Evolutionary conservation across 139 green algal species (phyloP), one percentile per base, ranked within the genome.

Genomic region (Zygnema circumcarinatum): DNA sequence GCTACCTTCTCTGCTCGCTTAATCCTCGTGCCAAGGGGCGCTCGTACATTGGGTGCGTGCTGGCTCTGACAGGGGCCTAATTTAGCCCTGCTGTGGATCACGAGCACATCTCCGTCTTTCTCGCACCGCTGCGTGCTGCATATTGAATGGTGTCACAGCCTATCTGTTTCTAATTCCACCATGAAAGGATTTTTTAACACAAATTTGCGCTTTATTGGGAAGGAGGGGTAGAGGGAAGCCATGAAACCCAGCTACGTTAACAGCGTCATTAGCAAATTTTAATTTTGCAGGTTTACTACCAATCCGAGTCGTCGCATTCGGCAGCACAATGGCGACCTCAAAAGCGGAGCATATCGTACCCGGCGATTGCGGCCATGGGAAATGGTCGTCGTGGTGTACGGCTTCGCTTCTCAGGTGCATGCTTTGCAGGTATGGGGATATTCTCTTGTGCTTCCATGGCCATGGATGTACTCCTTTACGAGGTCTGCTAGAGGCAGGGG

Each of bases 301-400:
- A 98, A 98, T 83, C 96, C 96, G 0, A 75, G 74, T 2, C 89
- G 96, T 0, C 91, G 96, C 38, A 93, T 98, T 3, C 86, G 95
- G 2, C 96, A 98, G 90, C 96, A 98, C 94, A 98, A 98, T 88
- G 96, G 96, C 0, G 89, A 97, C 74, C 93, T 98, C 11, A 85
- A 31, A 0, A 88, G 84, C 25, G 96, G 96, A 0, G 96, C 96
- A 2, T 92, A 74, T 80, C 92, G 89, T 11, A 98, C 96, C 7
- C 25, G 76, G 2, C 42, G 72, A 0, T 29, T 79, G 31, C 94
- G 93, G n/a, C 96, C 96, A 31, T 98, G 96, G 96, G 94, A 97
- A 75, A 98, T 98, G 96, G 93, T 95, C 1, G 91, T 98, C 1
- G 94, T 98, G 1, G 85, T 98, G 38, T 95, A 98, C 76, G 86